phyloP scores from a whole-genome alignment of 2,329 filamentous ascomycete genomes.

The Fusarium sacchari region DNA sequence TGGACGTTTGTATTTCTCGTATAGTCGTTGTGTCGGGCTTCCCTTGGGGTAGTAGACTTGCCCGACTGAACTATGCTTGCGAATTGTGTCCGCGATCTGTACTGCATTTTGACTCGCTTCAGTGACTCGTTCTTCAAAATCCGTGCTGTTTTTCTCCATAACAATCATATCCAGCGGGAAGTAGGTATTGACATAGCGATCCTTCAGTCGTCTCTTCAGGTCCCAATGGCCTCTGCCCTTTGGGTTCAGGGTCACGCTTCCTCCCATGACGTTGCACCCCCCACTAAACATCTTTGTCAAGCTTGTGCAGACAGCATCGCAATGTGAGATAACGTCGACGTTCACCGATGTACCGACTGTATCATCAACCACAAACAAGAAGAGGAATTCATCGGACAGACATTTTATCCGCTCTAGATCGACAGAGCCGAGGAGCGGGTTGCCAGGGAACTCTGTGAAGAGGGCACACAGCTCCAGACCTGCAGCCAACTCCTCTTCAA shows the following conservation, averaged over 20 bases:
- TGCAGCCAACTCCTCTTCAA: constrained; percentile 50
- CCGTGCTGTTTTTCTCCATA: constrained; percentile 53
- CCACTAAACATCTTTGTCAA: constrained; percentile 67
- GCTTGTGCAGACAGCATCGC: constrained; percentile 61
- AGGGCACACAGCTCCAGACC: constrained; percentile 55
- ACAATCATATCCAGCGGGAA: constrained; percentile 42
- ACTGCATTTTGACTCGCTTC: constrained; percentile 42
- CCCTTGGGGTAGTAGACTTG: constrained; percentile 56
- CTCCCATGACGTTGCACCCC: constrained; percentile 63
- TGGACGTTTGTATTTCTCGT: constrained; percentile 47
- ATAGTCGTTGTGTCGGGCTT: constrained; percentile 47
- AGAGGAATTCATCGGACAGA: constrained; percentile 50
- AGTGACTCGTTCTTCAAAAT: constrained; percentile 50
- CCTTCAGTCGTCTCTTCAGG: constrained; percentile 40
- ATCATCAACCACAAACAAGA: constrained; percentile 57
- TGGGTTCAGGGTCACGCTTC: constrained; percentile 57
- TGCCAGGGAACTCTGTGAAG: constrained; percentile 57
- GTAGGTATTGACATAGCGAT: constrained; percentile 38
- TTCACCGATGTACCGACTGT: constrained; percentile 58
- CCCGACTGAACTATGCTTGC: constrained; percentile 33
- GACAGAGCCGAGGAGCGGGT: constrained; percentile 45
- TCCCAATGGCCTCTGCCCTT: constrained; percentile 47
- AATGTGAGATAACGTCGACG: constrained; percentile 55
- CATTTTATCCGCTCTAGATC: constrained; percentile 43
- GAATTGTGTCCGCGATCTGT: constrained; percentile 41